A percentile compares a stretch with the other conserved stretches of the same genome.
Evolutionary conservation across 768 basidiomycete species (phyloP).

Genomic region (Tylopilus plumbeoviolaceoides): DNA sequence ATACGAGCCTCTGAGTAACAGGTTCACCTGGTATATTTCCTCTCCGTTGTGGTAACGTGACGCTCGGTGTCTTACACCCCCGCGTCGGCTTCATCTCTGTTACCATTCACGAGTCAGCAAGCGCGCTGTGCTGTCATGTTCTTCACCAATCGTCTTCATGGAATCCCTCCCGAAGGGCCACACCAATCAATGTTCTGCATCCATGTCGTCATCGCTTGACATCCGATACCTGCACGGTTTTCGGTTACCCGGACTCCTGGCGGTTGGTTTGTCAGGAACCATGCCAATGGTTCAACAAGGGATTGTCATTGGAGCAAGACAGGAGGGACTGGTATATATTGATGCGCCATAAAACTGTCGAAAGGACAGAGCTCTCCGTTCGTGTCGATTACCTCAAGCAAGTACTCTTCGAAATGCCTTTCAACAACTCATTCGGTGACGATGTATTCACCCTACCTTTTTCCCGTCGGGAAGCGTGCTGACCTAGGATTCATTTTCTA

Average conservation of each 20-base stretch:
- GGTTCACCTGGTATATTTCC: neutral
- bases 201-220: neutral
- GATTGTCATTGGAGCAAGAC: neutral
- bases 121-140: neutral
- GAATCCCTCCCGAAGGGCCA: neutral
- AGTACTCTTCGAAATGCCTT: constrained; percentile 1
- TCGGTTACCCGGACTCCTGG: constrained; percentile 9
- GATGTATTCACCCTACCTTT: constrained; percentile 7
- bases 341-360: neutral
- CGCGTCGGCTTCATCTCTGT: neutral
- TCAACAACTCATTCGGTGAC: constrained; percentile 9
- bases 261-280: constrained; percentile 13
- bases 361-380: neutral
- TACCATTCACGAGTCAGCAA: neutral
- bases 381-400: neutral
- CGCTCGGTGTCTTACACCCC: neutral
- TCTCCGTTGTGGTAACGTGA: constrained; percentile 7
- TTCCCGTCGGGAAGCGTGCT: neutral
- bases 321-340: constrained; percentile 13
- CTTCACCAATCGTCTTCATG: constrained; percentile 3
- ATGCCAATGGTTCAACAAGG: constrained; percentile 12
- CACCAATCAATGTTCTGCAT: neutral
- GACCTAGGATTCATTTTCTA: neutral
- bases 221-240: constrained; percentile 1
- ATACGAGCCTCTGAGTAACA: neutral